Evolutionary conservation across 2,329 filamentous ascomycete genomes (phyloP).

Genomic region (Aspergillus oerlinghausenensis): DNA sequence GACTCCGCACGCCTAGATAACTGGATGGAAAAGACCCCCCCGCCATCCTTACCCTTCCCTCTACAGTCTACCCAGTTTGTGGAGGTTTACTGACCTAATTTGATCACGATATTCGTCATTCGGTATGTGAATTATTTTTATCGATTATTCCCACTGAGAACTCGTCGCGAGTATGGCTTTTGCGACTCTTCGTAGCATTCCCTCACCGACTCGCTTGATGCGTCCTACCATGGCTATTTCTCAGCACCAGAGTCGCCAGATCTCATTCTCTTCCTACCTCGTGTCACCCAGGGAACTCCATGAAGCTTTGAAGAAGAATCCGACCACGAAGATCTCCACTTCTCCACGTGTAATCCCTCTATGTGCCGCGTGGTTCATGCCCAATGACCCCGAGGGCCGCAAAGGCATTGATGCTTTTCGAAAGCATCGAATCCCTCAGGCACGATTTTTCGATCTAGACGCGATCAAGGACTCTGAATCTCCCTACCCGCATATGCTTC

Average conservation of each 20-base stretch:
- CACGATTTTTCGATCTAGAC: slow-evolving; percentile 95
- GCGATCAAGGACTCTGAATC: slow-evolving; percentile 81
- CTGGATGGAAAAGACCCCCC: slow-evolving; percentile 2
- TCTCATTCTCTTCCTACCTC: slow-evolving; percentile 71
- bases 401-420: slow-evolving; percentile 77
- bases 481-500: slow-evolving; percentile 95
- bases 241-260: slow-evolving; percentile 39
- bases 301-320: slow-evolving; percentile 76
- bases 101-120: slow-evolving; percentile 1
- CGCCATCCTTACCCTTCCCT: neutral
- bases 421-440: slow-evolving; percentile 76
- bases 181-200: slow-evolving; percentile 27
- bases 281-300: slow-evolving; percentile 79
- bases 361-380: slow-evolving; percentile 93
- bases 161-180: slow-evolving; percentile 29
- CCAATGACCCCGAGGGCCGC: slow-evolving; percentile 72
- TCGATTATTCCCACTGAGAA: neutral
- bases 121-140: slow-evolving; percentile 25
- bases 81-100: slow-evolving; percentile 6
- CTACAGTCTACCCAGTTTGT: neutral
- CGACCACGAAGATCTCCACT: slow-evolving; percentile 72
- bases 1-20: slow-evolving; percentile 1
- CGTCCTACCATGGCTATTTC: slow-evolving; percentile 25
- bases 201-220: slow-evolving; percentile 20
- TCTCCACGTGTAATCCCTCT: slow-evolving; percentile 81